These are phyloP conservation scores for Ligustrum vulgare DNA, from an alignment of 257 asterid genomes.

Conservation along the genomic window DNA sequence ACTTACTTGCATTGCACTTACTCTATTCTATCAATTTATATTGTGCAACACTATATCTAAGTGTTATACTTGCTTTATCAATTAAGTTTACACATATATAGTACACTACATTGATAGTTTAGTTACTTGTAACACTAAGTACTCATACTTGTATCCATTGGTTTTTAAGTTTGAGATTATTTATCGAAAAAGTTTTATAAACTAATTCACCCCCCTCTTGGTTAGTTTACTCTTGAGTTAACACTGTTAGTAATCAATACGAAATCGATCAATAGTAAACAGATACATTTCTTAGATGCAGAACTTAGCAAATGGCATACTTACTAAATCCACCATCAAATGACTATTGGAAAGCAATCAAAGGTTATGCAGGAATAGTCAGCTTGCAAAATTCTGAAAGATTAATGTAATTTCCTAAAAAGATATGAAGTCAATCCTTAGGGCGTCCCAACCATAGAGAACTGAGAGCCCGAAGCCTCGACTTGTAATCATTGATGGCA, in stretches of 20 bases:
- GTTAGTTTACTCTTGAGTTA: no score
- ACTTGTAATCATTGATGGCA: conserved; percentile 75
- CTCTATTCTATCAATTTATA: no score
- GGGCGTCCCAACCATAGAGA: conserved; percentile 92
- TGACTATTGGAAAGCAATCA: not conserved
- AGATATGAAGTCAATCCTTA: conserved; percentile 36
- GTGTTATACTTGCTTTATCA: no score
- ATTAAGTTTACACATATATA: no score
- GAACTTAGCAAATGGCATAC: not conserved
- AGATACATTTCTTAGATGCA: not conserved
- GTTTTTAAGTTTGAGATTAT: no score
- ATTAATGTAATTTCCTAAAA: not conserved
- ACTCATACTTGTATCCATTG: no score
- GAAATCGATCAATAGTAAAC: not conserved
- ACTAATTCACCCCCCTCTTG: no score
- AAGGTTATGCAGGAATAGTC: not conserved
- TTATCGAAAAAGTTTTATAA: no score
- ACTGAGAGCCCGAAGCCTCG: conserved; percentile 82
- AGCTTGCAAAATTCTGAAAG: not conserved
- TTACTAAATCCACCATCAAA: not conserved
- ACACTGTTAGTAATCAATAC: not conserved
- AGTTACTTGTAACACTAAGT: no score
- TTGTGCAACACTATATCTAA: no score
- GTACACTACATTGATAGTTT: no score
- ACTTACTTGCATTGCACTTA: no score